Base-by-base conservation (phyloP, 2,329 filamentous ascomycete species). In the Neonectria neomacrospora region DNA sequence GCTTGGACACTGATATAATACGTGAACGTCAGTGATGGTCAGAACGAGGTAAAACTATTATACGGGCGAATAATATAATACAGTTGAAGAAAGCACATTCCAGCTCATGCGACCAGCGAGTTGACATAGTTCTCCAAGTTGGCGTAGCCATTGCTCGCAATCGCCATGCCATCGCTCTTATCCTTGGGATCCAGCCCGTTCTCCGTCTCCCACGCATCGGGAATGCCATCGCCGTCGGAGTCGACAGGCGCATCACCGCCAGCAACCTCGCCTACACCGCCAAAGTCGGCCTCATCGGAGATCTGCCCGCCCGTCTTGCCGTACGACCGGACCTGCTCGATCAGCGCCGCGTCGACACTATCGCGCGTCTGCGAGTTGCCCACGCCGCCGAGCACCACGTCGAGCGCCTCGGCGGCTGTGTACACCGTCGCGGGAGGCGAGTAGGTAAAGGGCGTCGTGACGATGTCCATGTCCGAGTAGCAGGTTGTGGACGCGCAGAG, bases 121-220 rank as follows among this genome's bases (percentile, higher is more conserved):
- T 85, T 85, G 18, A 83, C 79, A 73, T 84, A 85, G 54, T 81
- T 79, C 71, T 85, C 82, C 12, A 85, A 76, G 63, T 82, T 83
- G 5, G 77, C 74, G 60, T 83, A 84, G 6, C 82, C 80, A 39
- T 79, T 78, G 11, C 73, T 76, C 12, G 78, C 74, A 53, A 80
- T 79, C 62, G 69, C 68, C 78, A 82, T 81, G 5, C 77, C 79
- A 54, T 83, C 80, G 18, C 76, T 73, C 23, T 73, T 74, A 39
- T 81, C 75, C 6, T 77, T 75, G 6, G 77, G 73, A 58, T 81
- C 64, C 26, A 81, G 65, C 0, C 82, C 81, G 57, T 84, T 79
- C 9, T 78, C 75, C 23, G 68, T 72, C 70, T 85, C 83, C 67
- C 79, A 83, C 23, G 77, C 78, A 71, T 85, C 83, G 3, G 82